Percentiles rank a stretch among this genome's conserved stretches.
phyloP scores from a whole-genome alignment of 331 rosid species.

The Stylosanthes scabra region DNA sequence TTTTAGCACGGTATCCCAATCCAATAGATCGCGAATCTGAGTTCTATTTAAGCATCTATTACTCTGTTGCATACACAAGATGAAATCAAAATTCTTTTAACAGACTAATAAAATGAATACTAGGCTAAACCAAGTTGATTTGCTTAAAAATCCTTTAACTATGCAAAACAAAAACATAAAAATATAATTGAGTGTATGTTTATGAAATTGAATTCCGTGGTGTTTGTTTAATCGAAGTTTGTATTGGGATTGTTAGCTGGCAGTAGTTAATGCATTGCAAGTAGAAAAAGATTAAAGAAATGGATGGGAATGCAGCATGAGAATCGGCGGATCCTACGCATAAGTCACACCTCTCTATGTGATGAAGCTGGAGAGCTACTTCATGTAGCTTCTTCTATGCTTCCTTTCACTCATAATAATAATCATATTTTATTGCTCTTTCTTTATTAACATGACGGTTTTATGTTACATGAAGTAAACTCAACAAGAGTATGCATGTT shows the following conservation, averaged over 20 bases:
- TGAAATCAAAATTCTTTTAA: too few relatives aligned
- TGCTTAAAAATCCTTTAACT: too few relatives aligned
- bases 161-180: slow-evolving; percentile 39
- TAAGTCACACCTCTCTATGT: slow-evolving; percentile 59
- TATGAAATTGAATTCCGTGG: slow-evolving; percentile 23
- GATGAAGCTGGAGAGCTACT: slow-evolving; percentile 28
- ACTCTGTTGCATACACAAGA: too few relatives aligned
- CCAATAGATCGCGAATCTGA: too few relatives aligned
- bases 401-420: slow-evolving; percentile 50
- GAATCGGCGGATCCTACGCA: slow-evolving; percentile 73
- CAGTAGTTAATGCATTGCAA: slow-evolving; percentile 47
- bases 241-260: slow-evolving; percentile 82
- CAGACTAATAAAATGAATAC: too few relatives aligned
- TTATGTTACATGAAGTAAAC: too few relatives aligned
- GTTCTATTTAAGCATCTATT: too few relatives aligned
- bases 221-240: too few relatives aligned
- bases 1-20: too few relatives aligned
- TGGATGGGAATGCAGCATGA: slow-evolving; percentile 48
- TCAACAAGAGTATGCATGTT: too few relatives aligned
- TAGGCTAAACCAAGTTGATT: too few relatives aligned
- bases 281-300: slow-evolving; percentile 30
- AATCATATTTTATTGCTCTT: slow-evolving; percentile 29
- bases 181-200: slow-evolving; percentile 19
- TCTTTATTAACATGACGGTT: too few relatives aligned
- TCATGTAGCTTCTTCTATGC: slow-evolving; percentile 46